Conservation (phyloP, 2,329 filamentous ascomycete genomes). For the Alternaria angustiovoidea region DNA sequence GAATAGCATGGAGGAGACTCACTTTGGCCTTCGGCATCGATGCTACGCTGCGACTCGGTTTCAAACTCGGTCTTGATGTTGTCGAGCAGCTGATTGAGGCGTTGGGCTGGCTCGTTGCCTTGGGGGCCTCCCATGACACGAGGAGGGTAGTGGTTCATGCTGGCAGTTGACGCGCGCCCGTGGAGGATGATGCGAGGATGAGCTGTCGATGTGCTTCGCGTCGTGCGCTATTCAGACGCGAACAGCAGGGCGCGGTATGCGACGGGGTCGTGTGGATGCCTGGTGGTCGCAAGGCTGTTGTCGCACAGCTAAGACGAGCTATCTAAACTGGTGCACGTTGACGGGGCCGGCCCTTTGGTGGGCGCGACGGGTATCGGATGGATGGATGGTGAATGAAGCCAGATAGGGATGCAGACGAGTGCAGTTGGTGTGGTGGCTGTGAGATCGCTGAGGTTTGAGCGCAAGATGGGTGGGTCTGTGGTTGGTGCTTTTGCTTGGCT, state of each 20-base stretch:
- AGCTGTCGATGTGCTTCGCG: conserved; percentile 3
- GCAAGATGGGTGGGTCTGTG: conserved; percentile 27
- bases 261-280: conserved; percentile 24
- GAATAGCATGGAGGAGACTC: conserved; percentile 57
- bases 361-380: conserved; percentile 34
- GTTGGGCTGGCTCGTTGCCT: conserved; percentile 67
- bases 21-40: conserved; percentile 94
- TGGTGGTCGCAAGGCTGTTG: conserved; percentile 29
- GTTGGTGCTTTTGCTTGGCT: conserved; percentile 21
- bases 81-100: conserved; percentile 90
- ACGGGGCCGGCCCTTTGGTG: conserved; percentile 32
- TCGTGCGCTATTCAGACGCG: conserved; percentile 16
- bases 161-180: conserved; percentile 21
- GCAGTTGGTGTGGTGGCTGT: conserved; percentile 20
- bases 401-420: conserved; percentile 15
- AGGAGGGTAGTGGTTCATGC: conserved; percentile 80
- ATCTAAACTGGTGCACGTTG: conserved; percentile 11
- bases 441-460: conserved; percentile 27
- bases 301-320: conserved; percentile 26
- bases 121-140: conserved; percentile 74
- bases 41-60: conserved; percentile 78
- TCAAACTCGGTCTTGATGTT: conserved; percentile 93
- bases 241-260: conserved; percentile 20
- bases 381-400: conserved; percentile 18
- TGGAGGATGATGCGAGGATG: background rate